Base-by-base conservation (phyloP, 257 asterid species). In the Solanum chaucha region DNA sequence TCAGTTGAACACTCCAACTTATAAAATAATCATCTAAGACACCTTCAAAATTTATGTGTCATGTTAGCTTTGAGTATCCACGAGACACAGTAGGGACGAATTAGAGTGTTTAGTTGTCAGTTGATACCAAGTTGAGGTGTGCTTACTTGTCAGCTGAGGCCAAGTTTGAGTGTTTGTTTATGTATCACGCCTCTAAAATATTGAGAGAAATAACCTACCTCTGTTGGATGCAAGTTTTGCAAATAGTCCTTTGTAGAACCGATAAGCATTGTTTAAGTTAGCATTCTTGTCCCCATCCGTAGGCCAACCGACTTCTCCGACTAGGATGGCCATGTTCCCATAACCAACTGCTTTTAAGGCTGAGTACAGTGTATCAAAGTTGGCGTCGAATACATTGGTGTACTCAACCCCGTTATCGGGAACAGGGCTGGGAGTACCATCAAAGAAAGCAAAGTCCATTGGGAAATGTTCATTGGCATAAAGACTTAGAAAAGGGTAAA, bases 251-350 rank as follows among this genome's bases (percentile, higher is more conserved):
- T 72, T 88, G 59, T 91, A 91, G 89, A 91, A 91, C 83, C 91
- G 87, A 61, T 55, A 84, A 3, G 93, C 92, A 4, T 75, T 85
- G 55, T 84, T 86, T 30, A 84, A 74, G 55, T 91, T 91, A 22
- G 92, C 93, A 8, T 84, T 87, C 46, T n/a, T 88, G 82, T 90
- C 91, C 6, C 93, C 93, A 28, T 90, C 88, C 0, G 93, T 91
- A 8, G 93, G 93, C 93, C 93, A 91, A 38, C 93, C 93, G 59
- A 90, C 91, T 84, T 91, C 93, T 77, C 93, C 93, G 8, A 91
- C 93, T 64, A 91, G 64, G 61, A 91, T 87, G 32, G 74, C 22
- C 87, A 90, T 81, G 86, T 88, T 51, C 4, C 91, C 93, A 13
- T 85, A 87, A n/a, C 92, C 93, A 48, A 81, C 35, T 7, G 88